phyloP scores from a whole-genome alignment of 768 basidiomycete species.

The Cystobasidiopsis lactophilus region DNA sequence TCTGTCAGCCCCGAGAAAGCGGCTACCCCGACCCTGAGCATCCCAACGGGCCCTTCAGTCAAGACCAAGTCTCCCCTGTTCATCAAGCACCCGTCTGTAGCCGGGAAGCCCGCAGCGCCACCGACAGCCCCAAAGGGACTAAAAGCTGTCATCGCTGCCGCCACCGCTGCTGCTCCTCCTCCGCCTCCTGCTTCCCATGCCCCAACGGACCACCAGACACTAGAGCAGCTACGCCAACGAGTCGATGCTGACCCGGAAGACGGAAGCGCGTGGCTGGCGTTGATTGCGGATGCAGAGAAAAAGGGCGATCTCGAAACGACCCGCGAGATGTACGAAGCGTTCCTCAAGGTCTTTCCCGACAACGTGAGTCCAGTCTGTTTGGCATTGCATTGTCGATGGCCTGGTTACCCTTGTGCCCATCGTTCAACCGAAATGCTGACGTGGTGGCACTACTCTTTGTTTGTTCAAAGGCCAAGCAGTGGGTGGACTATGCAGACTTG shows the following conservation, averaged over 20 bases:
- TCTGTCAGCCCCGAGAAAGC: too few relatives aligned
- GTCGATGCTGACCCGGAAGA: slow-evolving; percentile 41
- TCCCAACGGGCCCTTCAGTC: too few relatives aligned
- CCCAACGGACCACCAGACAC: too few relatives aligned
- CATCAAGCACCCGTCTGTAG: too few relatives aligned
- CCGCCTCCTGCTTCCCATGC: too few relatives aligned
- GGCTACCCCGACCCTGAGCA: too few relatives aligned
- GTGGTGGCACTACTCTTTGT: slow-evolving; percentile 10
- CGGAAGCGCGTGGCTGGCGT: slow-evolving; percentile 52
- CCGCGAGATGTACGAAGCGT: slow-evolving; percentile 54
- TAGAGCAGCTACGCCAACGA: slow-evolving; percentile 14
- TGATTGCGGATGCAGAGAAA: slow-evolving; percentile 54
- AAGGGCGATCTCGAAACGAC: slow-evolving; percentile 59
- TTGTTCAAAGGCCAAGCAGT: slow-evolving; percentile 16
- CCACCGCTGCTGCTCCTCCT: too few relatives aligned
- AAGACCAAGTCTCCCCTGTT: too few relatives aligned
- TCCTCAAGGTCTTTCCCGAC: slow-evolving; percentile 72
- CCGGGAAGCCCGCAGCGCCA: too few relatives aligned
- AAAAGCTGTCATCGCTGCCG: too few relatives aligned
- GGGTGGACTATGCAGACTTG: slow-evolving; percentile 22
- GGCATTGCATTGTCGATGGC: background rate
- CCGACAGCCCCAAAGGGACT: too few relatives aligned
- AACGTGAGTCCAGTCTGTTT: slow-evolving; percentile 42
- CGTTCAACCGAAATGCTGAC: background rate
- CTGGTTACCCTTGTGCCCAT: too few relatives aligned